A percentile compares a stretch with the other conserved stretches of the same genome.
phyloP scores from a whole-genome alignment of 352 stramenopile genomes.

The Pythium rhizo-oryzae region DNA sequence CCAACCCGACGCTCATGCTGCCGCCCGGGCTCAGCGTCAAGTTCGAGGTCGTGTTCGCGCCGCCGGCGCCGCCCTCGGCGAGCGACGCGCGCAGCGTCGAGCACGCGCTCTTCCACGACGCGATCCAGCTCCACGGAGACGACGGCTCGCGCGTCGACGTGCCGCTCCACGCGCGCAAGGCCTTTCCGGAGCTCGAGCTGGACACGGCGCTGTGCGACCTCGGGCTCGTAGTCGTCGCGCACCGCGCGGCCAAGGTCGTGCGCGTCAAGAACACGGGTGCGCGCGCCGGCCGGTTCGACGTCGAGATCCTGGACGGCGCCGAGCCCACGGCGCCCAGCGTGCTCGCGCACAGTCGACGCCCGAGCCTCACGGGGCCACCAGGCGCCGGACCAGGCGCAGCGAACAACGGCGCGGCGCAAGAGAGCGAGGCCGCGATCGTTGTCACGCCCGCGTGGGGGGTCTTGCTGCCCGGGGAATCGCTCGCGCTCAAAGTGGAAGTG shows the following conservation, averaged over 20 bases:
- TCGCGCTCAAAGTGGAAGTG: conserved; percentile 21
- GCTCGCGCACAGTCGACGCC: not conserved
- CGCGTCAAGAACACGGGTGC: conserved; percentile 56
- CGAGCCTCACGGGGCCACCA: not conserved
- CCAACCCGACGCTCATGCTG: conserved; percentile 69
- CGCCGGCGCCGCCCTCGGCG: not conserved
- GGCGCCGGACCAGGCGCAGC: not conserved
- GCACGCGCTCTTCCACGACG: conserved; percentile 60
- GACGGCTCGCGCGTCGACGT: conserved; percentile 65
- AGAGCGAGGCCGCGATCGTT: conserved; percentile 16
- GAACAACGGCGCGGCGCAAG: not conserved
- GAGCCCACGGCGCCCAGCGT: not conserved
- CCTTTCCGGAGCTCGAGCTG: conserved; percentile 62
- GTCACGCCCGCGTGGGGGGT: conserved; percentile 42
- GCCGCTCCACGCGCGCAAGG: conserved; percentile 53
- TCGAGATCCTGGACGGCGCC: conserved; percentile 51
- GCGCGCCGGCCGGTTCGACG: conserved; percentile 40
- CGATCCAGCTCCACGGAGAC: conserved; percentile 56
- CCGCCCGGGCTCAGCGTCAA: conserved; percentile 57
- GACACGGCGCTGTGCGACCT: conserved; percentile 57
- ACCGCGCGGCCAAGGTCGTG: conserved; percentile 57
- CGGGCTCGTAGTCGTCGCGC: conserved; percentile 62
- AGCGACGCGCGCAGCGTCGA: conserved; percentile 17
- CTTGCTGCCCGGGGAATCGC: conserved; percentile 18
- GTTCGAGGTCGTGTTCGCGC: conserved; percentile 72